phyloP scores from a whole-genome alignment of 495 filamentous ascomycete species.

The Penicillium odoratum region DNA sequence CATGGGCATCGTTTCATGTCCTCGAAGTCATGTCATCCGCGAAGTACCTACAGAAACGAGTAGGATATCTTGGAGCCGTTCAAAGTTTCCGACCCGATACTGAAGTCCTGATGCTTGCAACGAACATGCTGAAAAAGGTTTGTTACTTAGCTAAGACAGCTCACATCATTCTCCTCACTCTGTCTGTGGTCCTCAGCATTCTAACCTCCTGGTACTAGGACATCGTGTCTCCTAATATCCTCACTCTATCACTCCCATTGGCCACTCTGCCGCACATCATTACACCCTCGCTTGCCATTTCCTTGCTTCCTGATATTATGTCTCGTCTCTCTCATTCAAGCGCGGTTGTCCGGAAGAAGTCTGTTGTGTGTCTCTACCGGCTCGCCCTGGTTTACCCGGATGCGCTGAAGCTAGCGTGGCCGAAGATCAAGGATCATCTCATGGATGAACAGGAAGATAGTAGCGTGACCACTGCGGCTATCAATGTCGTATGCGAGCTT shows the following conservation, averaged over 20 bases:
- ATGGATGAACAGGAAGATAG: constrained; percentile 88
- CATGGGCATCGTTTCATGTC: constrained; percentile 97
- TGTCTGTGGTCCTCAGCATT: background rate
- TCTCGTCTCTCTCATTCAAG: constrained; percentile 84
- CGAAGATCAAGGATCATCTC: constrained; percentile 89
- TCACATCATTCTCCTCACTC: background rate
- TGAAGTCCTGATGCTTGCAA: constrained; percentile 96
- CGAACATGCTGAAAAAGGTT: constrained; percentile 95
- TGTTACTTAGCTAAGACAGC: background rate
- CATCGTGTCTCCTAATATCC: constrained; percentile 69
- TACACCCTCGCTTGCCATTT: constrained; percentile 85
- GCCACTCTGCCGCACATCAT: constrained; percentile 87
- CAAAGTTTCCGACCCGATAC: constrained; percentile 96
- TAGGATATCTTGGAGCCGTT: constrained; percentile 93
- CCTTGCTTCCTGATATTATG: constrained; percentile 79
- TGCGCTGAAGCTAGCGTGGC: constrained; percentile 88
- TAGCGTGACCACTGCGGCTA: constrained; percentile 91
- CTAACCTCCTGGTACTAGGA: constrained; percentile 55
- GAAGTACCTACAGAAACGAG: constrained; percentile 91
- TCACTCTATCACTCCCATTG: constrained; percentile 80
- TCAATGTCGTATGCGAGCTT: constrained; percentile 95
- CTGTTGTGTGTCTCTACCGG: constrained; percentile 87
- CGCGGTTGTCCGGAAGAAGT: constrained; percentile 86
- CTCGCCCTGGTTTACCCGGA: constrained; percentile 93
- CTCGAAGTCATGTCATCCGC: constrained; percentile 96